Percentiles rank a stretch among this genome's conserved stretches.
These are phyloP conservation scores for Sordaria brevicollis DNA, from an alignment of 495 filamentous ascomycete species.

Conservation along the genomic window DNA sequence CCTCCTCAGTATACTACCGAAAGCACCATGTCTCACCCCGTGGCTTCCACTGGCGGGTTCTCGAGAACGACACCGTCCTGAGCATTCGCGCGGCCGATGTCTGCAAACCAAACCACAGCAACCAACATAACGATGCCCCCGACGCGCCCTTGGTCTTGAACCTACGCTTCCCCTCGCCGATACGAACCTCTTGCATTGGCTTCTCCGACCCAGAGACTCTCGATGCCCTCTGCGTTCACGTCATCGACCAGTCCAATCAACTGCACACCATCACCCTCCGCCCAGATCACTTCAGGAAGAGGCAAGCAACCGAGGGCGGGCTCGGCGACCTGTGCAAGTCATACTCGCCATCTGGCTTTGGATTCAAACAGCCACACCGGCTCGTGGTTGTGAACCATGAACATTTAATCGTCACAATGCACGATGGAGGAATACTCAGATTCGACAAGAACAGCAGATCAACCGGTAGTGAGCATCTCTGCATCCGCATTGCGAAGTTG, in stretches of 20 bases:
- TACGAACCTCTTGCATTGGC: conserved; percentile 65
- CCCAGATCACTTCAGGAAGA: conserved; percentile 67
- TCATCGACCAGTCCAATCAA: conserved; percentile 65
- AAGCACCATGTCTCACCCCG: conserved; percentile 62
- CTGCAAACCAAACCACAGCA: conserved; percentile 38
- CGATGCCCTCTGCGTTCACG: conserved; percentile 70
- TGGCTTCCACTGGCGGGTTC: conserved; percentile 79
- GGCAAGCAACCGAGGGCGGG: conserved; percentile 56
- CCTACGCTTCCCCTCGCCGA: conserved; percentile 60
- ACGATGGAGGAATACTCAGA: conserved; percentile 71
- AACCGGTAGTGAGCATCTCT: conserved; percentile 51
- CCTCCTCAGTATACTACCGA: conserved; percentile 78
- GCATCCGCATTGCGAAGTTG: background rate
- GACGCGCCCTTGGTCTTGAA: conserved; percentile 66
- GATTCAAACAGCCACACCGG: conserved; percentile 70
- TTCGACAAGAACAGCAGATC: conserved; percentile 50
- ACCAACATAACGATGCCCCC: conserved; percentile 41
- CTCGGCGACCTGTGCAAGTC: conserved; percentile 67
- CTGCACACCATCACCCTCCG: conserved; percentile 72
- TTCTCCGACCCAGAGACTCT: conserved; percentile 69
- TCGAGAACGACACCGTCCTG: conserved; percentile 69
- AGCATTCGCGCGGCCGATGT: conserved; percentile 78
- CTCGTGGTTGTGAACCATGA: conserved; percentile 61
- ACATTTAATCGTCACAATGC: conserved; percentile 68
- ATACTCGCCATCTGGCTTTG: conserved; percentile 58